Conservation (phyloP, 148 eudicot species). For the Limonium bicolor region DNA sequence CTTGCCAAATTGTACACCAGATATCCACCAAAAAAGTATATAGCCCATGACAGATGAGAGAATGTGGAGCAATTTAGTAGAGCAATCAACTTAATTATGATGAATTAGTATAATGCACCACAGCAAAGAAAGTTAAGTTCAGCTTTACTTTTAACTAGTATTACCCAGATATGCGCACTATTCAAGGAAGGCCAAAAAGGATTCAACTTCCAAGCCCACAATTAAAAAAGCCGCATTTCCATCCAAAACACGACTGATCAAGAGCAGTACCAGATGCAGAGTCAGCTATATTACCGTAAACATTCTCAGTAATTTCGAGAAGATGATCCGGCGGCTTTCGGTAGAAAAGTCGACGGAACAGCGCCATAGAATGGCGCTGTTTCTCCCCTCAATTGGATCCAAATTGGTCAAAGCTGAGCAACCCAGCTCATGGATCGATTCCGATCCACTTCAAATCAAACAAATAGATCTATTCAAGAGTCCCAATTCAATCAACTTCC, state of each 20-base stretch:
- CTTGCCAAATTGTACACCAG: too few relatives aligned
- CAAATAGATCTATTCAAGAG: background rate
- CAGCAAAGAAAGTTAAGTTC: background rate
- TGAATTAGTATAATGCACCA: background rate
- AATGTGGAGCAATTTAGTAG: too few relatives aligned
- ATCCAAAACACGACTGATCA: background rate
- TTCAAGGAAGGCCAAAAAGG: background rate
- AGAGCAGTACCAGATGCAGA: background rate
- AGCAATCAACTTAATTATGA: background rate
- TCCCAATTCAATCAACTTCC: background rate
- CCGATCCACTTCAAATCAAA: too few relatives aligned
- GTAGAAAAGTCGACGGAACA: slow-evolving; percentile 25
- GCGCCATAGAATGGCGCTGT: slow-evolving; percentile 14
- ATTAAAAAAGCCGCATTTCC: too few relatives aligned
- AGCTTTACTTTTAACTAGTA: background rate
- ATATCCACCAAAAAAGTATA: background rate
- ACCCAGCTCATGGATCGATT: slow-evolving; percentile 1
- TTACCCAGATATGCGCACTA: background rate
- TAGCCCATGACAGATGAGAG: background rate
- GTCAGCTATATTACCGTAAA: slow-evolving; percentile 16
- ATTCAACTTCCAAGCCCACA: slow-evolving; percentile 2
- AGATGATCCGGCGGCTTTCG: slow-evolving; percentile 30
- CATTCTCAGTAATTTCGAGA: slow-evolving; percentile 23
- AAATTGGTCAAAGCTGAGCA: background rate
- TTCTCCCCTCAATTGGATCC: slow-evolving; percentile 3